Conservation (phyloP, 2,329 filamentous ascomycete genomes). For the Venturia effusa region DNA sequence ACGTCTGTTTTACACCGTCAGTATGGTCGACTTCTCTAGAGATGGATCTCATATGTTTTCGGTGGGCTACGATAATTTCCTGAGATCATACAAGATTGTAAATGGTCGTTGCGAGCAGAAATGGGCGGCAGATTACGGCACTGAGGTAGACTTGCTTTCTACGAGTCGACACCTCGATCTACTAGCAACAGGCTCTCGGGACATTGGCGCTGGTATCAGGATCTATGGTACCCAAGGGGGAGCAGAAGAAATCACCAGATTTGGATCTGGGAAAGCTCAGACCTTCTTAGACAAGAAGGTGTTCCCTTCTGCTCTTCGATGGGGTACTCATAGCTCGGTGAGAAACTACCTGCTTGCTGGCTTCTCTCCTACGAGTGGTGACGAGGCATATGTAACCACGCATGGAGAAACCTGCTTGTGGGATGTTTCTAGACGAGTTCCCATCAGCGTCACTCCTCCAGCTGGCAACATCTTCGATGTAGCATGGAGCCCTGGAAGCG, state of each 20-base stretch:
- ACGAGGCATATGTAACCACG: constrained; percentile 18
- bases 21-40: constrained; percentile 40
- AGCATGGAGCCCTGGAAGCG: constrained; percentile 40
- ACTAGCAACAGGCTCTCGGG: constrained; percentile 39
- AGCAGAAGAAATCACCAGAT: background rate
- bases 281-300: constrained; percentile 21
- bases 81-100: constrained; percentile 31
- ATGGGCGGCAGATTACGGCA: constrained; percentile 6
- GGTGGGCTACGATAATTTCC: constrained; percentile 43
- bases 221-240: background rate
- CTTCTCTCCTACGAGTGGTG: constrained; percentile 34
- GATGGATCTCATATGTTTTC: constrained; percentile 38
- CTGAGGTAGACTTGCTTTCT: constrained; percentile 39
- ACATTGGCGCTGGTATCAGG: constrained; percentile 19
- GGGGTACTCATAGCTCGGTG: constrained; percentile 30
- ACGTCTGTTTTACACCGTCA: constrained; percentile 46
- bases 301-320: constrained; percentile 29
- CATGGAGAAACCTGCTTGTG: constrained; percentile 45
- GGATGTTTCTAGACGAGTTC: constrained; percentile 33
- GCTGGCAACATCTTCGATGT: constrained; percentile 48
- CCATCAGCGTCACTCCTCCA: constrained; percentile 33
- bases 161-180: constrained; percentile 24
- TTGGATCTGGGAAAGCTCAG: constrained; percentile 21
- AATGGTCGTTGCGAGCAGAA: constrained; percentile 12
- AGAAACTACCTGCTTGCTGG: constrained; percentile 42